Base-by-base conservation (phyloP, 2,329 filamentous ascomycete species). In the Fusarium devonianum region DNA sequence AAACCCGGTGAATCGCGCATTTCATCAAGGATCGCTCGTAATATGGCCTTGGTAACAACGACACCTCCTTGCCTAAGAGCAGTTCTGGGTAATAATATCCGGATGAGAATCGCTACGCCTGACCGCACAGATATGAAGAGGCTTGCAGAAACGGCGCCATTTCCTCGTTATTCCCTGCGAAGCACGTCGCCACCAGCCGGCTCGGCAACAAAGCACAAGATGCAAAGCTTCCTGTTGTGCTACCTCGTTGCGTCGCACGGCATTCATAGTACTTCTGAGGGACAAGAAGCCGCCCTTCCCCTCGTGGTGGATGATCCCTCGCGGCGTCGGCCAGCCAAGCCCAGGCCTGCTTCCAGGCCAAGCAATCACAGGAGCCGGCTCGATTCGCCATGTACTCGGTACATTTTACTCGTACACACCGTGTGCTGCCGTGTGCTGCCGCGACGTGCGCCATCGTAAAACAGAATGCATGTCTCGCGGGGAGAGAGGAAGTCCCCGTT, bases 401-500 rank as follows among this genome's bases (percentile, higher is more conserved):
- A n/a, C n/a, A n/a, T n/a, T n/a, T n/a, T n/a, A n/a, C n/a, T n/a
- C n/a, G n/a, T n/a, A n/a, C n/a, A n/a, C n/a, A n/a, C n/a, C n/a
- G n/a, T n/a, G n/a, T n/a, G n/a, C n/a, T n/a, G n/a, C n/a, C n/a
- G n/a, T 28, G 25, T 41, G 16, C 33, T 33, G 26, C 36, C 33
- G 47, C 35, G 36, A 41, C 34, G 49, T 32, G 44, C 32, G 43
- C 34, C 36, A 51, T 47, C 34, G 34, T 30, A 8, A 40, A 32
- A 40, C 23, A 33, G 17, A 29, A 40, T 33, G 61, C 48, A 60
- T 63, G 61, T 64, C 58, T 64, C 48, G 40, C 40, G 46, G n/a
- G n/a, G n/a, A n/a, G n/a, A 35, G 26, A 36, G 16, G 14, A 40
- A 46, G 36, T 18, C n/a, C 34, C 26, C 28, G 17, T 32, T 36